Base-by-base conservation (phyloP, 2,329 filamentous ascomycete species). In the Fusarium kyushuense region DNA sequence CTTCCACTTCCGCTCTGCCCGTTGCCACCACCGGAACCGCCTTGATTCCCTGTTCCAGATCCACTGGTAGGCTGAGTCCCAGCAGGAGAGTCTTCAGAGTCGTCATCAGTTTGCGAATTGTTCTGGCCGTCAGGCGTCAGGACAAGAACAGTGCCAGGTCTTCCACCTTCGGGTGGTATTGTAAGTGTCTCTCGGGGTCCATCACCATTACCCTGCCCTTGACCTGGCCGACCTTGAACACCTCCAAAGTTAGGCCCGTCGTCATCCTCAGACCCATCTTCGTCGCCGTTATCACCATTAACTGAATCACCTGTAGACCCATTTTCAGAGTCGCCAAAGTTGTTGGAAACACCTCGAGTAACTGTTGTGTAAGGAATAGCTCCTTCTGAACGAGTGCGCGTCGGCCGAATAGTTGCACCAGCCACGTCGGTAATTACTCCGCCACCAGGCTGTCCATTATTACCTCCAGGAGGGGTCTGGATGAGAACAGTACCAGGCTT, bases 401-500 rank as follows among this genome's bases (percentile, higher is more conserved):
- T 52, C 0, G 63, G 48, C 2, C 56, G 36, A 1, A 21, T 19
- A 1, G 45, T 45, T 17, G 53, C 33, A 3, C 48, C 63, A 7
- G 30, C 63, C 6, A 25, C 43, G 3, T 54, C 27, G 1, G 63
- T 63, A 1, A 27, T 29, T 6, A 41, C 27, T 1, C 43, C 41
- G 1, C 40, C 56, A 23, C 45, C 53, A 11, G 25, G 40, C 11
- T 11, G 30, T 3, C 48, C 60, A 1, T 45, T 38, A 4, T 58
- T 45, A 3, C 32, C 51, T 5, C 43, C 52, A 1, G 64, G 54
- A 0, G 70, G 70, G 1, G 70, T 72, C 27, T 72, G 70, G 5
- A 72, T 72, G 3, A 72, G 43, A 5, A 72, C 52, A 16, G 70
- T 72, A 4, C 70, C 70, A 2, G 62, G 65, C n/a, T 48, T 72